These are phyloP conservation scores for Cephalotrichum gorgonifer DNA, from an alignment of 2,329 filamentous ascomycete species.

Conservation along the genomic window DNA sequence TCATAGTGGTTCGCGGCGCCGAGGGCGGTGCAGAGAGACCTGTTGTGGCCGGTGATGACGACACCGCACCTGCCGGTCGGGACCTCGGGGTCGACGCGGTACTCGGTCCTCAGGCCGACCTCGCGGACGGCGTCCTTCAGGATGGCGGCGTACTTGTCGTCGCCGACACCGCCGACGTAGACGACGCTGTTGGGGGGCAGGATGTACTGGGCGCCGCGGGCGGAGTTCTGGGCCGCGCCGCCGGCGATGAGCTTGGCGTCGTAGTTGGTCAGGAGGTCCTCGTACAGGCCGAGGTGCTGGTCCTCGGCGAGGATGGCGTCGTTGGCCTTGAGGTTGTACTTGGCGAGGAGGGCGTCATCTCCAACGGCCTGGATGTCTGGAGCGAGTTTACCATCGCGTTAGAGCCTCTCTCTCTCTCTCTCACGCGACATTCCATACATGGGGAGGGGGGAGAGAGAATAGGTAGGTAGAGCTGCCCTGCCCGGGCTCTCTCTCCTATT, in stretches of 20 bases:
- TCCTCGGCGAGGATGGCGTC: conserved; percentile 94
- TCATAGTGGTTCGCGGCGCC: conserved; percentile 97
- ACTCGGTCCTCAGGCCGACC: conserved; percentile 86
- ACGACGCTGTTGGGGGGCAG: conserved; percentile 81
- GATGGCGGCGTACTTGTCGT: conserved; percentile 90
- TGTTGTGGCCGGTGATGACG: conserved; percentile 93
- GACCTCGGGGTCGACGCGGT: conserved; percentile 75
- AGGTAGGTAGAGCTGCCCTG: neutral
- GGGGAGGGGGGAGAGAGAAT: neutral
- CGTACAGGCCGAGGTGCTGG: conserved; percentile 82
- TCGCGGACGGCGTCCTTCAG: conserved; percentile 77
- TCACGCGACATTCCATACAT: neutral
- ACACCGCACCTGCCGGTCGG: conserved; percentile 92
- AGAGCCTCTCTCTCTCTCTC: neutral
- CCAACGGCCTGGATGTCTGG: conserved; percentile 84
- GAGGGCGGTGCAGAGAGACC: conserved; percentile 88
- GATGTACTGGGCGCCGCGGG: conserved; percentile 92
- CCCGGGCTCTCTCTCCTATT: too few species aligned
- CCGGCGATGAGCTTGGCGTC: conserved; percentile 92
- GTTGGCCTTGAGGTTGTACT: conserved; percentile 91
- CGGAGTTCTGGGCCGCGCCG: conserved; percentile 94
- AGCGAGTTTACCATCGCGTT: neutral
- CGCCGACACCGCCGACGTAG: conserved; percentile 87
- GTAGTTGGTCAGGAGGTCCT: conserved; percentile 87
- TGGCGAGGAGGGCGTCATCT: conserved; percentile 73